Evolutionary conservation across 2,329 filamentous ascomycete genomes (phyloP).

Genomic region (Colletotrichum tofieldiae): DNA sequence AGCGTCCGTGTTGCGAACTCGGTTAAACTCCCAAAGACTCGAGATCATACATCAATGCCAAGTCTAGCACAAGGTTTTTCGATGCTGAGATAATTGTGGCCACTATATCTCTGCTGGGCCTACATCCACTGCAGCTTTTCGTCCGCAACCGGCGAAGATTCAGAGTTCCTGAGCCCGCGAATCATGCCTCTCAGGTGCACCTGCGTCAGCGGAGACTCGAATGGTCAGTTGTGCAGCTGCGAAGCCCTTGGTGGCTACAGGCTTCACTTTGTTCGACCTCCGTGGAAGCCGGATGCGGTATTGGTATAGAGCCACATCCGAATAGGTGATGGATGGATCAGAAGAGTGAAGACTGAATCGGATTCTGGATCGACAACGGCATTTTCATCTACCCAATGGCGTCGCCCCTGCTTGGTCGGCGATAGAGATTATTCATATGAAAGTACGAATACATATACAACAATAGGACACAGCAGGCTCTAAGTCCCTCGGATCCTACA

Average conservation of each 20-base stretch:
- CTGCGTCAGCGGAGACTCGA: constrained; percentile 22
- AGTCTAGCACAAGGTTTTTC: background rate
- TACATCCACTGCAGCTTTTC: background rate
- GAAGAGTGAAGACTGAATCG: background rate
- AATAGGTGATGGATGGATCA: background rate
- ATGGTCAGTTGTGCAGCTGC: background rate
- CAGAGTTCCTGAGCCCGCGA: background rate
- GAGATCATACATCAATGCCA: background rate
- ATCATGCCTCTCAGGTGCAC: background rate
- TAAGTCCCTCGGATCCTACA: background rate
- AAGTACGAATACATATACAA: constrained; percentile 7
- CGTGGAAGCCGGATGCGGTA: constrained; percentile 25
- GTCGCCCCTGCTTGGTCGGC: background rate
- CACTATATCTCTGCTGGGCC: background rate
- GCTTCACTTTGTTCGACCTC: background rate
- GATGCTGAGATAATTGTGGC: background rate
- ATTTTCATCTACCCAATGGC: background rate
- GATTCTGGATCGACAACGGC: background rate
- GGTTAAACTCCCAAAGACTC: background rate
- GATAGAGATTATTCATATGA: constrained; percentile 2
- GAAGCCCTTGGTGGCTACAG: background rate
- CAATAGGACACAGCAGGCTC: constrained; percentile 13
- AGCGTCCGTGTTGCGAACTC: background rate
- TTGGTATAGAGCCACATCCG: background rate
- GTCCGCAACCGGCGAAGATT: constrained; percentile 23